Percentiles rank a stretch among this genome's conserved stretches.
Evolutionary conservation across 345 rosid genomes (phyloP).

Genomic region (Microthlaspi erraticum): DNA sequence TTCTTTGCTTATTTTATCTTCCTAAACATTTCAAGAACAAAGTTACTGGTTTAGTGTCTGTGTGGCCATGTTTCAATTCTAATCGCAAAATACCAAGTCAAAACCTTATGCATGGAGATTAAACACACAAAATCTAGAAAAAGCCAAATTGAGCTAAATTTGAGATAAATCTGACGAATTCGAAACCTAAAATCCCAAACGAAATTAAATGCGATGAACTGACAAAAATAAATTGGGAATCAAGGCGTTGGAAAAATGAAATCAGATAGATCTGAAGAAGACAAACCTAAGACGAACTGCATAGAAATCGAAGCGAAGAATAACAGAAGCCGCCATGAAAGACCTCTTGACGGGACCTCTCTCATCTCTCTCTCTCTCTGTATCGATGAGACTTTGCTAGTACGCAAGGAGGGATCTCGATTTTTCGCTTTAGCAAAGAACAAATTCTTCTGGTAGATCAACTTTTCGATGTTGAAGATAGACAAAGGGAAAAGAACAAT

Average conservation of each 20-base stretch:
- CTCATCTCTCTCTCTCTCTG: constrained; percentile 44
- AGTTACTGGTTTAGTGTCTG: neutral
- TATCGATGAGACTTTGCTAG: constrained; percentile 8
- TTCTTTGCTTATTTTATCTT: neutral
- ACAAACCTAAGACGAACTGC: constrained; percentile 63
- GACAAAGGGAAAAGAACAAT: neutral
- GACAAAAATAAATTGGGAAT: neutral
- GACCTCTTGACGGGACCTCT: constrained; percentile 42
- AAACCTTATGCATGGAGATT: neutral
- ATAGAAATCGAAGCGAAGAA: constrained; percentile 53
- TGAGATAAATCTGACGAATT: constrained; percentile 14
- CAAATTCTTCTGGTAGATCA: constrained; percentile 12
- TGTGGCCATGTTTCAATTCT: constrained; percentile 20
- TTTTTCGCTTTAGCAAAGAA: constrained; percentile 13
- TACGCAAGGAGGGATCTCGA: constrained; percentile 24
- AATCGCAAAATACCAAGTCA: constrained; percentile 5
- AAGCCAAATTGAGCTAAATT: constrained; percentile 17
- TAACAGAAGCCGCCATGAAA: constrained; percentile 43
- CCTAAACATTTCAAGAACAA: neutral
- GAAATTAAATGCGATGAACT: constrained; percentile 14
- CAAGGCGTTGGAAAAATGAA: neutral
- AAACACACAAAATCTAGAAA: constrained; percentile 9
- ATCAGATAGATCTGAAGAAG: constrained; percentile 46
- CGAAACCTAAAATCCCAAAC: constrained; percentile 2
- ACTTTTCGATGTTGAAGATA: constrained; percentile 4